Conservation (phyloP, 208 protist species). For the Balamuthia mandrillaris region DNA sequence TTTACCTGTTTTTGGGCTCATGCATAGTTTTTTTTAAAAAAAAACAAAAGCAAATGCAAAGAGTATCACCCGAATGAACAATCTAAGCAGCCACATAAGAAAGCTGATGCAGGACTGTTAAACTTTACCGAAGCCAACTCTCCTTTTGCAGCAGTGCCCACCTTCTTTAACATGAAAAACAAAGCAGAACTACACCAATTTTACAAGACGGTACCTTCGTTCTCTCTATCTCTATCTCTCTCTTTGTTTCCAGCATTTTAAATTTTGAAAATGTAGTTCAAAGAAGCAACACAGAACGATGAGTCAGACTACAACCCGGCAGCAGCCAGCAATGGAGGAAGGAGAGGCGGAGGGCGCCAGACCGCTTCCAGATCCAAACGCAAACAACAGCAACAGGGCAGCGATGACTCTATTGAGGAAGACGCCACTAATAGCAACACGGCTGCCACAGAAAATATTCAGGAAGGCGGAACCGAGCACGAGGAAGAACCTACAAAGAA, state of each 20-base stretch:
- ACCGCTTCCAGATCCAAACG: too few species aligned
- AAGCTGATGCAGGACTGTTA: not conserved
- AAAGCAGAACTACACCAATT: not conserved
- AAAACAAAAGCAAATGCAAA: not conserved
- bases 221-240: too few species aligned
- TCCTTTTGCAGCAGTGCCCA: not conserved
- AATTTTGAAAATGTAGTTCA: not conserved
- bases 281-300: constrained; percentile 8
- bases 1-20: not conserved
- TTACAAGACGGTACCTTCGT: constrained; percentile 29
- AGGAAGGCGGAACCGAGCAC: too few species aligned
- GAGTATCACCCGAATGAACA: not conserved
- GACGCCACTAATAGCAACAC: too few species aligned
- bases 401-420: too few species aligned
- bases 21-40: not conserved
- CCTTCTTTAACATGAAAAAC: constrained; percentile 6
- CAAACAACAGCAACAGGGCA: too few species aligned
- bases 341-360: too few species aligned
- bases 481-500: too few species aligned
- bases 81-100: not conserved
- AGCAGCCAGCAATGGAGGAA: too few species aligned
- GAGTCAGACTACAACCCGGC: constrained; percentile 23
- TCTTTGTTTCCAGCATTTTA: too few species aligned
- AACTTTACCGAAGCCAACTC: constrained; percentile 5
- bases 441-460: too few species aligned